Evolutionary conservation across 2,329 filamentous ascomycete genomes (phyloP).

Genomic region (Fusarium sp.): DNA sequence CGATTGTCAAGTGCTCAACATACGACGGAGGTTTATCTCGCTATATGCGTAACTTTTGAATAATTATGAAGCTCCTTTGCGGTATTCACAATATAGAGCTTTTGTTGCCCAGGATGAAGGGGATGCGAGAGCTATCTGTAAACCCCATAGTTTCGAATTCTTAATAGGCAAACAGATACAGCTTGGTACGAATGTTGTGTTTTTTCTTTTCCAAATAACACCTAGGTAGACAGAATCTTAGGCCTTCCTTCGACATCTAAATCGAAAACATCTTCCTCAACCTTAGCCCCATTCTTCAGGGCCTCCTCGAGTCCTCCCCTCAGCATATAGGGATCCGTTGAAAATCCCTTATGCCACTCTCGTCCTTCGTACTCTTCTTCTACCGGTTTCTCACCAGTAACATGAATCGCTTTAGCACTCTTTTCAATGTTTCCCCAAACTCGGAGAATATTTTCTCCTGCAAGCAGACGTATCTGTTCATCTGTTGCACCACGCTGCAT

Average conservation of each 20-base stretch:
- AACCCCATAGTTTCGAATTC: not conserved
- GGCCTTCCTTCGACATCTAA: slow-evolving; percentile 5
- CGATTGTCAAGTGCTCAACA: too few relatives aligned
- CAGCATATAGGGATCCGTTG: slow-evolving; percentile 43
- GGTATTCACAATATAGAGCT: too few relatives aligned
- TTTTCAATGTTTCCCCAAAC: slow-evolving; percentile 47
- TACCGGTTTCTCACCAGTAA: slow-evolving; percentile 38
- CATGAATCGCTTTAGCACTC: slow-evolving; percentile 40
- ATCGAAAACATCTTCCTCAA: slow-evolving; percentile 15
- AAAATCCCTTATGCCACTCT: slow-evolving; percentile 45
- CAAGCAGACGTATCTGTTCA: slow-evolving; percentile 43
- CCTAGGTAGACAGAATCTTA: slow-evolving; percentile 1
- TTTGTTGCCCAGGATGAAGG: not conserved
- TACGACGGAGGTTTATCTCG: not conserved
- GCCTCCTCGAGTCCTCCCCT: slow-evolving; percentile 35
- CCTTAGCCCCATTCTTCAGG: slow-evolving; percentile 12
- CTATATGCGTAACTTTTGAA: not conserved
- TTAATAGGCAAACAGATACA: not conserved
- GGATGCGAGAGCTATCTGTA: not conserved
- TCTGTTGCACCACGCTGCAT: slow-evolving; percentile 49
- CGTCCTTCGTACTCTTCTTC: slow-evolving; percentile 48
- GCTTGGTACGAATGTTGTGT: not conserved
- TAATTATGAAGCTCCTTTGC: too few relatives aligned
- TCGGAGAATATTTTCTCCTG: slow-evolving; percentile 47
- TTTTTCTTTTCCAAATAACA: too few relatives aligned